Conservation (phyloP, 257 asterid genomes). For the Oldenlandia corymbosa region DNA sequence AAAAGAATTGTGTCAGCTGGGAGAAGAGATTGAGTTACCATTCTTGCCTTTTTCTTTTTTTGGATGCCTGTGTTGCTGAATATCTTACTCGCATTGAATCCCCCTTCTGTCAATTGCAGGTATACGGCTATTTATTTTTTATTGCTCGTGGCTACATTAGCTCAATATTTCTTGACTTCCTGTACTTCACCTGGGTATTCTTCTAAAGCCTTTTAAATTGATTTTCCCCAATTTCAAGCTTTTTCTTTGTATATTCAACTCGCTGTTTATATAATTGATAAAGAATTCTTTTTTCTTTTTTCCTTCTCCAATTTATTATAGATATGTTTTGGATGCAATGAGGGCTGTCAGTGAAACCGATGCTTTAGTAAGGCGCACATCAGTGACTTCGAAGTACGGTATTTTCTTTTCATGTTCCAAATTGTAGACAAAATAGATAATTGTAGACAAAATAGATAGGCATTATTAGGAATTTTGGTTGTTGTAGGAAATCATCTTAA, state of each 20-base stretch:
- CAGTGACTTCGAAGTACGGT: constrained; percentile 68
- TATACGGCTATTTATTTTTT: constrained; percentile 49
- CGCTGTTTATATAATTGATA: constrained; percentile 12
- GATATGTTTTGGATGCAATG: constrained; percentile 78
- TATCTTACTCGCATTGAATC: too few species aligned
- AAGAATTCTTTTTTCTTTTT: background rate
- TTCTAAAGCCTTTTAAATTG: constrained; percentile 5
- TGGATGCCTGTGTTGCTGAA: too few species aligned
- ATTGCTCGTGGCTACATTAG: constrained; percentile 64
- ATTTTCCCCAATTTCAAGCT: constrained; percentile 6
- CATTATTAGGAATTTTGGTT: background rate
- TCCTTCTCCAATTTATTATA: constrained; percentile 30
- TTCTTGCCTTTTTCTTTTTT: constrained; percentile 1
- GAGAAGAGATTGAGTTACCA: background rate
- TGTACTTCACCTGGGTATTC: constrained; percentile 90
- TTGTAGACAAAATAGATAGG: constrained; percentile 2
- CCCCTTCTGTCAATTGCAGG: constrained; percentile 42
- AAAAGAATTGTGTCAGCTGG: background rate
- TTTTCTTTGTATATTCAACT: background rate
- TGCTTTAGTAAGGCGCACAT: constrained; percentile 49
- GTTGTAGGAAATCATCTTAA: constrained; percentile 1
- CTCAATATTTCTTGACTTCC: constrained; percentile 79
- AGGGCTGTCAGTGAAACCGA: constrained; percentile 69
- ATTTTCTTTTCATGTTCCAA: constrained; percentile 18
- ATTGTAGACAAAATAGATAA: background rate